Base-by-base conservation (phyloP, 2,329 filamentous ascomycete genomes). In the Akanthomyces dipterigenus region DNA sequence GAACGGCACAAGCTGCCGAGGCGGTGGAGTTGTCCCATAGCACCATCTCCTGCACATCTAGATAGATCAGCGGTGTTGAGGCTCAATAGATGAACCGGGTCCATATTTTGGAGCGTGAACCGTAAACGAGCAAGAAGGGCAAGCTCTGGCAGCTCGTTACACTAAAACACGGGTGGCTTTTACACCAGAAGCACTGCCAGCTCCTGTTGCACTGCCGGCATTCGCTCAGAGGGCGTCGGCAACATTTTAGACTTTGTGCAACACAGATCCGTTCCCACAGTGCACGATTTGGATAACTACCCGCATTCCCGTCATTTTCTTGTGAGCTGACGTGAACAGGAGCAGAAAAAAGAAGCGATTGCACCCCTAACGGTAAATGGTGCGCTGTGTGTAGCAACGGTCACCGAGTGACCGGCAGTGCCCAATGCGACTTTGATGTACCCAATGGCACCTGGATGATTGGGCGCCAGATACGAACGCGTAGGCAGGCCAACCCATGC, bases 61-160 rank as follows among this genome's bases (percentile, higher is more conserved):
- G 50, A 54, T 54, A 54, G 50, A 54, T 54, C 50, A 26, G 50
- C 50, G 50, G n/a, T 22, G 49, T 36, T 51, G 49, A 51, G 28
- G 49, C 49, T 51, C 49, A 38, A 38, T n/a, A 51, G 28, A 51
- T 36, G 36, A 36, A 34, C 31, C 7, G 31, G 31, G 6, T 11
- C 31, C 31, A 9, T 34, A 5, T 34, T 5, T 34, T 34, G 31
- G 31, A 34, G n/a, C 31, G 8, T 9, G 8, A 34, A 11, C 31
- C 43, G 38, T 22, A 24, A 22, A 22, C 11, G 11, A 20, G 43
- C 7, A 14, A 45, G 43, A 45, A 14, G 11, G 16, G 3, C 36
- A 38, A 38, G 12, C 12, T 14, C 12, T 16, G 36, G 36, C 12
- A 38, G 14, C 36, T 38, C 3, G 36, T 38, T 38, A 36, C 28